Conservation (phyloP, 2,329 filamentous ascomycete species). For the Simplicillium aogashimaense region DNA sequence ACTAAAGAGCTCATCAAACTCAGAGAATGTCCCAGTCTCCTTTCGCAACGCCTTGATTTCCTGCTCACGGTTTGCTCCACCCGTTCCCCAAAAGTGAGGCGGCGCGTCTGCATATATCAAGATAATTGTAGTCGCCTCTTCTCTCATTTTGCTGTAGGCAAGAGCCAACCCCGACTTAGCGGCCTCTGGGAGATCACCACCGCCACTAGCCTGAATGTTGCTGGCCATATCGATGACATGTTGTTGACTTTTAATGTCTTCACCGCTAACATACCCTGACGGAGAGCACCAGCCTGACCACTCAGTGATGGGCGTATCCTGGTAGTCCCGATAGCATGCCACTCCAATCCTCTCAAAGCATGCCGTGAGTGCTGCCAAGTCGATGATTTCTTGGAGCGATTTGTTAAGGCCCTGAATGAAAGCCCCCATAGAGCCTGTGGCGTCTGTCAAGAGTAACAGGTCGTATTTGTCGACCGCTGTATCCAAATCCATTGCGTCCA, state of each 20-base stretch:
- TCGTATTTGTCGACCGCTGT: too few relatives aligned
- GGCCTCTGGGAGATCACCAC: conserved; percentile 36
- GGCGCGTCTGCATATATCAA: conserved; percentile 35
- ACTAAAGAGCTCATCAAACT: too few relatives aligned
- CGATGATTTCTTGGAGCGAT: too few relatives aligned
- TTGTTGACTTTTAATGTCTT: conserved; percentile 16
- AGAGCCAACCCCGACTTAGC: conserved; percentile 36
- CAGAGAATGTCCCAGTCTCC: too few relatives aligned
- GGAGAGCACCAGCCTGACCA: conserved; percentile 38
- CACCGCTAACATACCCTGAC: conserved; percentile 7
- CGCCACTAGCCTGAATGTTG: conserved; percentile 19
- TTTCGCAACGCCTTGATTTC: too few relatives aligned
- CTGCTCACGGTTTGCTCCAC: too few relatives aligned
- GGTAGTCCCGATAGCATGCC: conserved; percentile 40
- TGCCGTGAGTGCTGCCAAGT: too few relatives aligned
- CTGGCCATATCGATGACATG: conserved; percentile 24
- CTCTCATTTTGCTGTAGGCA: conserved; percentile 35
- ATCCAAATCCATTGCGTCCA: too few relatives aligned
- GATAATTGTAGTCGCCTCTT: conserved; percentile 36
- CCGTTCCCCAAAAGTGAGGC: too few relatives aligned
- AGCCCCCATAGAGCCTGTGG: too few relatives aligned
- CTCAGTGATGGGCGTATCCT: conserved; percentile 21
- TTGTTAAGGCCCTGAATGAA: too few relatives aligned
- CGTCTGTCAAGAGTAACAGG: too few relatives aligned
- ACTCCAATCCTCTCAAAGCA: conserved; percentile 40